Evolutionary conservation across 805 yeast species (phyloP).

Genomic region (Clavispora fructus): DNA sequence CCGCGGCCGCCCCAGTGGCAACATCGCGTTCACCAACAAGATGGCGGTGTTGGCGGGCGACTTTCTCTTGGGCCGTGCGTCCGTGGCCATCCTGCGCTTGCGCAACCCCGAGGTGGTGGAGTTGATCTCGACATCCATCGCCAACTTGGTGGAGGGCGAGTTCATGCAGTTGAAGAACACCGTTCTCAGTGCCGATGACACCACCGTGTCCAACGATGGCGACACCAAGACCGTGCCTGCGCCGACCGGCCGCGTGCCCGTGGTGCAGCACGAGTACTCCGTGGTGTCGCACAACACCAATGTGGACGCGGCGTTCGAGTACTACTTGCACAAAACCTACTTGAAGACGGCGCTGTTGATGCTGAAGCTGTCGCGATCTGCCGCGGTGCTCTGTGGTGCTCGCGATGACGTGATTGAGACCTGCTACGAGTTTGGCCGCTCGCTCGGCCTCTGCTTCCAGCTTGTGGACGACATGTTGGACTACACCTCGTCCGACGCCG

Average conservation of each 20-base stretch:
- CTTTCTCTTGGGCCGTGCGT: slow-evolving; percentile 90
- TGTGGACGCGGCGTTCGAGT: slow-evolving; percentile 88
- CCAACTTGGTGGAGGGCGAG: slow-evolving; percentile 96
- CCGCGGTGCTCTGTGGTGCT: slow-evolving; percentile 90
- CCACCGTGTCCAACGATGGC: slow-evolving; percentile 45
- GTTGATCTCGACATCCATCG: slow-evolving; percentile 90
- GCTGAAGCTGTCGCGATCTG: slow-evolving; percentile 88
- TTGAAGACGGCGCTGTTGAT: slow-evolving; percentile 91
- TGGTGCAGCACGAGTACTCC: slow-evolving; percentile 53
- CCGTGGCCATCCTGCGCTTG: slow-evolving; percentile 88
- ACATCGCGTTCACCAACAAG: slow-evolving; percentile 89
- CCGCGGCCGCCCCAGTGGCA: slow-evolving; percentile 87
- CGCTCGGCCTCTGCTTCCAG: slow-evolving; percentile 92
- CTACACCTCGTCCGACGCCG: slow-evolving; percentile 79
- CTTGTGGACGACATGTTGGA: slow-evolving; percentile 94
- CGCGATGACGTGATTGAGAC: slow-evolving; percentile 69
- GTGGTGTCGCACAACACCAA: slow-evolving; percentile 59
- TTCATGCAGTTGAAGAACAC: slow-evolving; percentile 98
- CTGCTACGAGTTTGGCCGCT: slow-evolving; percentile 87
- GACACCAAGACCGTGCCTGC: slow-evolving; percentile 43
- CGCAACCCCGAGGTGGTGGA: slow-evolving; percentile 98
- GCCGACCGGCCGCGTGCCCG: slow-evolving; percentile 61
- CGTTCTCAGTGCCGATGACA: slow-evolving; percentile 49
- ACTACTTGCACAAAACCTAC: slow-evolving; percentile 91
- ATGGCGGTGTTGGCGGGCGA: slow-evolving; percentile 98